Evolutionary conservation across 495 filamentous ascomycete species (phyloP).

Genomic region (Baudoinia panamericana): DNA sequence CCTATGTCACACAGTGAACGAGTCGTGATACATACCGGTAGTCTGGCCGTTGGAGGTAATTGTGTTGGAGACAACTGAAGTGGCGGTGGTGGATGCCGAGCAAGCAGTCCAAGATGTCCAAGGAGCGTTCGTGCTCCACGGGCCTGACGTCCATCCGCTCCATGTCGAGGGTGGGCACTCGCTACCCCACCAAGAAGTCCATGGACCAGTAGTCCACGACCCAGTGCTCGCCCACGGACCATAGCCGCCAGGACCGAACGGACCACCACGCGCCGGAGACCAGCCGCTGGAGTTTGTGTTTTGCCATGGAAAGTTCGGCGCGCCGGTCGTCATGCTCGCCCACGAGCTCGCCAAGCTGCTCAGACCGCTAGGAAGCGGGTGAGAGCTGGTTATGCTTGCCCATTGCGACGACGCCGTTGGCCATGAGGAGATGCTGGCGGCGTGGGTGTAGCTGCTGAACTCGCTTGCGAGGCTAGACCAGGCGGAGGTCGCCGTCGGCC

Average conservation of each 20-base stretch:
- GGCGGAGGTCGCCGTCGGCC: conserved; percentile 5
- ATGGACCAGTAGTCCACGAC: conserved; percentile 21
- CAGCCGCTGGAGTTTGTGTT: no score
- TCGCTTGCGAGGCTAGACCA: not conserved
- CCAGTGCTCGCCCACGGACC: conserved; percentile 20
- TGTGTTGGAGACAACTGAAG: conserved; percentile 21
- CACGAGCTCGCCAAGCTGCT: conserved; percentile 1
- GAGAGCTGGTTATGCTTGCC: conserved; percentile 7
- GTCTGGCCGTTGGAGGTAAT: conserved; percentile 16
- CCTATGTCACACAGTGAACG: no score
- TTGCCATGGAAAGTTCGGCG: no score
- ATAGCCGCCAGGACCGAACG: conserved; percentile 18
- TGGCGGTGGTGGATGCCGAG: conserved; percentile 23
- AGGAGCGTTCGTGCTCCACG: conserved; percentile 23
- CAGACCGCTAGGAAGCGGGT: conserved; percentile 8
- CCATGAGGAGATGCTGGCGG: conserved; percentile 6
- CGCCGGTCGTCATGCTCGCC: not conserved
- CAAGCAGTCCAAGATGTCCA: conserved; percentile 28
- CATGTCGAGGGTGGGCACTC: conserved; percentile 24
- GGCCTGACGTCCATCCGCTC: conserved; percentile 24
- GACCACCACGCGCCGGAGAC: no score
- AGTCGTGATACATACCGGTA: no score
- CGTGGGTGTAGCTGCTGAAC: conserved; percentile 8
- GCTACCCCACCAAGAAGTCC: conserved; percentile 27
- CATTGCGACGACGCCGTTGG: conserved; percentile 14